These are phyloP conservation scores for Suillus decipiens DNA, from an alignment of 768 basidiomycete species.

Conservation along the genomic window DNA sequence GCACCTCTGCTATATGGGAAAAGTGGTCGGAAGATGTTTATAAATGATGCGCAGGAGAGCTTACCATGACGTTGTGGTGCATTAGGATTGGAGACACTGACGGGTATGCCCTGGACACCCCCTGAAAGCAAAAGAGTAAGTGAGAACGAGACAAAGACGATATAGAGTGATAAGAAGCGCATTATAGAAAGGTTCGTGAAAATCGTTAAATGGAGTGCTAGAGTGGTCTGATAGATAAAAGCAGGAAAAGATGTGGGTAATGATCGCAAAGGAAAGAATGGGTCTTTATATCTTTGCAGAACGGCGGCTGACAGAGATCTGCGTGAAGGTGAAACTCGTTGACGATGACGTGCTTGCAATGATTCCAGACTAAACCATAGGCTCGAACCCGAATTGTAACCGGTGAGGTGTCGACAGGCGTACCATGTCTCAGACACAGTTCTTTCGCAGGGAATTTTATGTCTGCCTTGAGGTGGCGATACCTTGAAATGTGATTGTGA, in stretches of 20 bases:
- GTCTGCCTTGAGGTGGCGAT: background rate
- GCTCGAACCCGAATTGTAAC: background rate
- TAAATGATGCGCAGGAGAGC: background rate
- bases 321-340: background rate
- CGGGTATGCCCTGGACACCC: constrained; percentile 21
- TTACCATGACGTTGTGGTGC: background rate
- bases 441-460: background rate
- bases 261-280: background rate
- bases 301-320: constrained; percentile 1
- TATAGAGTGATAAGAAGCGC: constrained; percentile 23
- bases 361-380: background rate
- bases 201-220: background rate
- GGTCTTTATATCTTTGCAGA: constrained; percentile 2
- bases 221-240: constrained; percentile 7
- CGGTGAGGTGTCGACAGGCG: background rate
- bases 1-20: background rate
- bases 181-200: constrained; percentile 17
- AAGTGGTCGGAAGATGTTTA: background rate
- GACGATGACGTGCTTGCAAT: background rate
- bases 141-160: constrained; percentile 18
- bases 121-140: constrained; percentile 19
- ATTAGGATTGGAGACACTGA: constrained; percentile 1
- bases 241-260: constrained; percentile 17
- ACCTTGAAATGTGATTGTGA: background rate
- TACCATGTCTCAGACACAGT: background rate